These are phyloP conservation scores for Inonotus hispidus DNA, from an alignment of 1,284 basidiomycete genomes.

Conservation along the genomic window DNA sequence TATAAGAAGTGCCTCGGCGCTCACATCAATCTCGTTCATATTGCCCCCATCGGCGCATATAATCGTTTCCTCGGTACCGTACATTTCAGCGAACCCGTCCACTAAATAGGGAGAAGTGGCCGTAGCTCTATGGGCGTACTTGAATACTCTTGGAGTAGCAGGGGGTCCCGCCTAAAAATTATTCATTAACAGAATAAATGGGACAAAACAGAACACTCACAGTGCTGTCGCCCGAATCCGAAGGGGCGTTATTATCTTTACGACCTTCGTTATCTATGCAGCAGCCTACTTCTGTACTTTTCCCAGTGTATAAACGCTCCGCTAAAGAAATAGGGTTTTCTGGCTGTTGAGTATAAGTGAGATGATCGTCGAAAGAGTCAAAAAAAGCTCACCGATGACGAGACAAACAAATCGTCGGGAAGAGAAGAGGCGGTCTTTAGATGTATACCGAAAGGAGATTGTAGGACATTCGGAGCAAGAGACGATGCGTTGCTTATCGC, in stretches of 20 bases:
- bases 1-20: neutral
- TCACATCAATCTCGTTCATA: neutral
- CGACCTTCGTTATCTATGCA: neutral
- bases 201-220: neutral
- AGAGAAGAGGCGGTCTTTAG: neutral
- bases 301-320: too few species aligned
- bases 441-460: constrained; percentile 2
- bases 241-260: neutral
- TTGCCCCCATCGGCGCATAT: neutral
- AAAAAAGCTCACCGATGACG: neutral
- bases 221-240: neutral
- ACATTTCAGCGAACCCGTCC: neutral
- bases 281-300: neutral
- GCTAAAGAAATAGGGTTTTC: neutral
- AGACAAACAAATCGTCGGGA: neutral
- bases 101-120: neutral
- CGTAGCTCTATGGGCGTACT: neutral
- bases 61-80: neutral
- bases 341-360: neutral
- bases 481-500: neutral
- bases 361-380: neutral
- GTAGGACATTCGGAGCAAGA: neutral
- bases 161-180: neutral
- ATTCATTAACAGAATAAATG: neutral
- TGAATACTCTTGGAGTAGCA: neutral